Conservation (phyloP, 2,329 filamentous ascomycete genomes). For the Exophiala viscosa region DNA sequence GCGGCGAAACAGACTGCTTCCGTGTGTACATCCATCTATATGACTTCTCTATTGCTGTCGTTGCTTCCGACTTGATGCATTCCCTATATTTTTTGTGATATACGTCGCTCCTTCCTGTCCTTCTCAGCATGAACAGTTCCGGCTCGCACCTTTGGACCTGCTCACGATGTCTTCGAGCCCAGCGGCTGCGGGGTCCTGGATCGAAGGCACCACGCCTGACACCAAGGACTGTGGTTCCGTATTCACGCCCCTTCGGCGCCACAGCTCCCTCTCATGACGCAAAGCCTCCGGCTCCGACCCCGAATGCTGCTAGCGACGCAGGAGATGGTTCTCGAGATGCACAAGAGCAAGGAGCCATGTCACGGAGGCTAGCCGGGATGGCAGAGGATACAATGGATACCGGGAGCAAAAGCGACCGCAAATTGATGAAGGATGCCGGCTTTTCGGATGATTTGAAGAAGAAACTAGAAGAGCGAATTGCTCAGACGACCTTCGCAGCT, state of each 20-base stretch:
- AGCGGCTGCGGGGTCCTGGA: constrained; percentile 14
- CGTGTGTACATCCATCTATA: too few species aligned
- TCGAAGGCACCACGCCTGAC: not conserved
- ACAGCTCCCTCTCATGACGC: constrained; percentile 2
- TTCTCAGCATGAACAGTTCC: constrained; percentile 20
- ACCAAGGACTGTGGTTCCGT: not conserved
- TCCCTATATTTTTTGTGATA: not conserved
- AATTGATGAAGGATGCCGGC: constrained; percentile 58
- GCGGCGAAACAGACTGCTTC: too few species aligned
- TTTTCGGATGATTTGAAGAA: constrained; percentile 60
- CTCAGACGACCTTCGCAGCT: constrained; percentile 52
- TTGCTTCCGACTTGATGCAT: too few species aligned
- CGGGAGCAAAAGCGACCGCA: constrained; percentile 53
- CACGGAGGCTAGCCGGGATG: constrained; percentile 56
- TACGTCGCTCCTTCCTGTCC: not conserved
- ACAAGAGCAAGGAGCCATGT: constrained; percentile 54
- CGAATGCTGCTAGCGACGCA: not conserved
- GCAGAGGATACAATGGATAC: constrained; percentile 56
- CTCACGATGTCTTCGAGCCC: constrained; percentile 23
- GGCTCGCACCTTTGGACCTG: constrained; percentile 23
- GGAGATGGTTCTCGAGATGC: constrained; percentile 5
- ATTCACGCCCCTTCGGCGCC: constrained; percentile 14
- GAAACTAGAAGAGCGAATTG: constrained; percentile 57
- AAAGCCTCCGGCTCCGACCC: not conserved
- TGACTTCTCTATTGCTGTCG: too few species aligned